Evolutionary conservation across 306 rosid genomes (phyloP), one percentile per base, ranked within the genome.

Genomic region (Rubus idaeus): DNA sequence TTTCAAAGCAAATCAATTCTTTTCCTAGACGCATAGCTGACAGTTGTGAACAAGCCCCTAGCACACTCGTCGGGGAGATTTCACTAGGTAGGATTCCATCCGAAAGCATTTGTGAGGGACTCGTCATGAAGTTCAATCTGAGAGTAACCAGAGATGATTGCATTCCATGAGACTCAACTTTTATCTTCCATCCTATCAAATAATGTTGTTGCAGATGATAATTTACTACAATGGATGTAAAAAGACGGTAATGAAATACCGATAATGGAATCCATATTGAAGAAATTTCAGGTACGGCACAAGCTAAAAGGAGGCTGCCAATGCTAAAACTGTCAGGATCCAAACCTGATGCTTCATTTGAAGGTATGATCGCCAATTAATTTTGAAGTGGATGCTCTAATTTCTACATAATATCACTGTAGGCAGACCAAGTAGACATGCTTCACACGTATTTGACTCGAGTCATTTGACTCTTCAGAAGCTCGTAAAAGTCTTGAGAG

Each of bases 41-140:
- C 37, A 88, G 66, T 75, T 91, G 87, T 5, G 97, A 89, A 78
- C 90, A 89, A 74, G 93, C 92, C 70, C 84, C 93, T 44, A 89
- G 65, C 73, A 85, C 76, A 42, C 88, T 85, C 16, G 39, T 79
- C n/a, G 84, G 61, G 58, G 90, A 65, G 52, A 88, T 84, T 80
- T 80, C 90, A 53, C 50, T n/a, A n/a, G n/a, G n/a, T n/a, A n/a
- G n/a, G n/a, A n/a, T n/a, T n/a, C n/a, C n/a, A n/a, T n/a, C n/a
- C n/a, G n/a, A n/a, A n/a, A n/a, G n/a, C n/a, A n/a, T n/a, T n/a
- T n/a, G n/a, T n/a, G 68, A 89, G 80, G 69, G 91, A 81, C 53
- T 89, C 92, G 18, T 70, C 81, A 55, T 96, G 92, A 84, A 87
- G 89, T 83, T 81, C 80, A 42, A 77, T 83, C 63, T 86, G 96